phyloP scores from a whole-genome alignment of 1,139 yeast species.

The Yamadazyma sp. region DNA sequence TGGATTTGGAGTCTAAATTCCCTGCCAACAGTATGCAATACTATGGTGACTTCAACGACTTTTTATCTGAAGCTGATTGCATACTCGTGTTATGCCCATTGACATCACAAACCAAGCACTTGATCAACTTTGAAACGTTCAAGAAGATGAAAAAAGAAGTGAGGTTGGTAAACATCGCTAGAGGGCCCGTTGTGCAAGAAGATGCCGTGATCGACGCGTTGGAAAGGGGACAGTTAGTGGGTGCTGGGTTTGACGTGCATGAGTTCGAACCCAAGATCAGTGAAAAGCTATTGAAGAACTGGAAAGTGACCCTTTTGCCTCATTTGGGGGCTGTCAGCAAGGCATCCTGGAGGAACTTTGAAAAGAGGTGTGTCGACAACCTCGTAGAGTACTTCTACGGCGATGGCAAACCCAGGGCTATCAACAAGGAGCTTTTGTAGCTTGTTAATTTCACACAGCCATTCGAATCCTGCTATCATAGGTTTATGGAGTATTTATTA shows the following conservation, averaged over 20 bases:
- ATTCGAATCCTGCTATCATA: too few relatives aligned
- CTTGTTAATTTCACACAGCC: too few relatives aligned
- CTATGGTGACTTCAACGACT: conserved; percentile 24
- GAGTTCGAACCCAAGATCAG: conserved; percentile 38
- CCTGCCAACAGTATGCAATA: conserved; percentile 20
- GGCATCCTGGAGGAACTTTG: conserved; percentile 34
- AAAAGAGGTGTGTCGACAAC: conserved; percentile 30
- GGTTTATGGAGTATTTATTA: too few relatives aligned
- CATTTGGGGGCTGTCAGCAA: conserved; percentile 33
- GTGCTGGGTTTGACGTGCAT: conserved; percentile 43
- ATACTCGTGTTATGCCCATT: conserved; percentile 35
- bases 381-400: conserved; percentile 30
- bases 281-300: conserved; percentile 25
- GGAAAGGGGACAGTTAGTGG: conserved; percentile 35
- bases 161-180: conserved; percentile 36
- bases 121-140: conserved; percentile 28
- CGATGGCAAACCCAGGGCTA: conserved; percentile 21
- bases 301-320: conserved; percentile 32
- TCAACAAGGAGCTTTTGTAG: conserved; percentile 16
- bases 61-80: conserved; percentile 30
- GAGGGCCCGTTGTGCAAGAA: conserved; percentile 39
- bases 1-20: conserved; percentile 20
- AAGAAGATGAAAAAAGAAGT: conserved; percentile 31
- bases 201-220: conserved; percentile 35
- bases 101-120: conserved; percentile 26